Percentiles rank a stretch among this genome's conserved stretches.
These are phyloP conservation scores for Erodium chrysanthum DNA, from an alignment of 441 rosid genomes.

Conservation along the genomic window DNA sequence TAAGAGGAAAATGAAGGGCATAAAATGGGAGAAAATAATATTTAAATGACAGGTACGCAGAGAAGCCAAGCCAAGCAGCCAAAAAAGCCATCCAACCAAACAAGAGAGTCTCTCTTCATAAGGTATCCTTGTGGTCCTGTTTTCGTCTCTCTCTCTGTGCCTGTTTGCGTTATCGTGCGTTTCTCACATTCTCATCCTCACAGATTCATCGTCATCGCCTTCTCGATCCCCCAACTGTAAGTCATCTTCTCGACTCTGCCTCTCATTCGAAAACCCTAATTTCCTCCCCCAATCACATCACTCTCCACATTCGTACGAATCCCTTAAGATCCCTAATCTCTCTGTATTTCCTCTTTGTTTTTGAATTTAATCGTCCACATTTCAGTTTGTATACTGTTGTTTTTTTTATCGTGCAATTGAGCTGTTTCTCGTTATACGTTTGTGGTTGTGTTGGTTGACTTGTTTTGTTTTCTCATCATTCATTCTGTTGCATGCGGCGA, in stretches of 20 bases:
- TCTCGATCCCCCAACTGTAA: slow-evolving; percentile 35
- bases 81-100: slow-evolving; percentile 21
- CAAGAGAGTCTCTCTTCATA: slow-evolving; percentile 25
- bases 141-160: slow-evolving; percentile 19
- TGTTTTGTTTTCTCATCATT: background rate
- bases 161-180: slow-evolving; percentile 16
- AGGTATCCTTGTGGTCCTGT: slow-evolving; percentile 21
- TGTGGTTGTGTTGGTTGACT: background rate
- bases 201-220: slow-evolving; percentile 21
- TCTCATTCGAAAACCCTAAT: slow-evolving; percentile 27
- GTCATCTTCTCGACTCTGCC: slow-evolving; percentile 22
- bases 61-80: slow-evolving; percentile 23
- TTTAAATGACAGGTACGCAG: slow-evolving; percentile 32
- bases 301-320: slow-evolving; percentile 16
- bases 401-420: background rate
- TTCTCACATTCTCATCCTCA: slow-evolving; percentile 25
- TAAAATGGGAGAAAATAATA: slow-evolving; percentile 5
- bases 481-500: background rate
- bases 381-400: background rate
- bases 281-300: slow-evolving; percentile 6
- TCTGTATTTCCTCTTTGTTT: background rate
- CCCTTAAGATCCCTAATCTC: slow-evolving; percentile 26
- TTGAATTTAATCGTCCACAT: background rate
- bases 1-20: slow-evolving; percentile 17
- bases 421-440: background rate